phyloP scores from a whole-genome alignment of 768 basidiomycete species.

The Termitomyces sp. region DNA sequence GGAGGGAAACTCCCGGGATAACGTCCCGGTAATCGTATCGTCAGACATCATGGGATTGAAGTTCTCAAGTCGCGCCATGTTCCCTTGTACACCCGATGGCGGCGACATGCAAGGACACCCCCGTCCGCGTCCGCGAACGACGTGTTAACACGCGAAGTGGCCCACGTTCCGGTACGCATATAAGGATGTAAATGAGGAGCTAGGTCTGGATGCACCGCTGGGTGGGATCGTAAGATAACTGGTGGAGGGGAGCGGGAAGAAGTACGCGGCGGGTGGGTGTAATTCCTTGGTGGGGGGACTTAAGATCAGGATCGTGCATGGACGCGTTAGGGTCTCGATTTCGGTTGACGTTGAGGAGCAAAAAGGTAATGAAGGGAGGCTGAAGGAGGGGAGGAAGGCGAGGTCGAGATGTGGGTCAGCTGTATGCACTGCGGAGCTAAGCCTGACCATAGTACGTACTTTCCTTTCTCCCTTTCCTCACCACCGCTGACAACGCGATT shows the following conservation, averaged over 20 bases:
- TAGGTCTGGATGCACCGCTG: conserved; percentile 25
- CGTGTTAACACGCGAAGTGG: conserved; percentile 48
- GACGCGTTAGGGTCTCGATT: conserved; percentile 27
- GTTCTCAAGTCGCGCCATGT: conserved; percentile 11
- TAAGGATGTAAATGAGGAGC: conserved; percentile 22
- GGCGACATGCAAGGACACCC: neutral
- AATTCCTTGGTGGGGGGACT: conserved; percentile 35
- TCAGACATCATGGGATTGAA: conserved; percentile 16
- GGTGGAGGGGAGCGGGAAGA: conserved; percentile 24
- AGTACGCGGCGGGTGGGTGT: conserved; percentile 37
- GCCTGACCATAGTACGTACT: conserved; percentile 45
- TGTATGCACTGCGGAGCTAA: conserved; percentile 43
- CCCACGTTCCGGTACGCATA: conserved; percentile 43
- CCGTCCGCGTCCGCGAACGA: conserved; percentile 1
- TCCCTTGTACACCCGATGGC: neutral
- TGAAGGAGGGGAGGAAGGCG: conserved; percentile 14
- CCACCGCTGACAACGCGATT: too few relatives aligned
- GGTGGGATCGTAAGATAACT: conserved; percentile 40
- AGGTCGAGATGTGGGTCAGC: conserved; percentile 43
- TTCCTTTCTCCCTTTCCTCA: neutral
- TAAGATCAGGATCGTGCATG: conserved; percentile 41
- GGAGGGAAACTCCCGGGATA: conserved; percentile 20
- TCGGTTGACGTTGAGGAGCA: conserved; percentile 10
- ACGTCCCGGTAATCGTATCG: conserved; percentile 32
- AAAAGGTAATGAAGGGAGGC: conserved; percentile 3